These are phyloP conservation scores for Kwoniella pini DNA, from an alignment of 768 basidiomycete species.

Conservation along the genomic window DNA sequence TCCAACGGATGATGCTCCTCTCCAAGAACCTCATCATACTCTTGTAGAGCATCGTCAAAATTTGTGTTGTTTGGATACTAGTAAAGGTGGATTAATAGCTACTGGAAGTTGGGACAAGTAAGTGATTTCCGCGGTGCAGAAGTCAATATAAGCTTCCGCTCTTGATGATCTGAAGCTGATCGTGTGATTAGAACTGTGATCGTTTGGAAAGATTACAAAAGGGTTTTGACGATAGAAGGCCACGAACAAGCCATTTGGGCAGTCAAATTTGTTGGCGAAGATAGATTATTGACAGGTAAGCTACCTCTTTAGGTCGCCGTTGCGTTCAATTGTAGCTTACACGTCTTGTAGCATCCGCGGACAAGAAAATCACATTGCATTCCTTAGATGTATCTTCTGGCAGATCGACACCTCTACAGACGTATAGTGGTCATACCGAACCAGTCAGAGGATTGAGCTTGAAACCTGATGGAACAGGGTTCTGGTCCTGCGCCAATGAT, in stretches of 20 bases:
- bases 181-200: constrained; percentile 60
- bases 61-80: constrained; percentile 78
- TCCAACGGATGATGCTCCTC: constrained; percentile 60
- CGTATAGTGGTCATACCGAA: constrained; percentile 83
- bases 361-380: constrained; percentile 92
- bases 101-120: constrained; percentile 98
- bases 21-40: constrained; percentile 71
- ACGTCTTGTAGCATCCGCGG: constrained; percentile 73
- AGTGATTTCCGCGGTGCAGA: too few species aligned
- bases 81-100: constrained; percentile 71
- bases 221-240: constrained; percentile 72
- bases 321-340: not conserved
- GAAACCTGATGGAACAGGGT: constrained; percentile 72
- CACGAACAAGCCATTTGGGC: constrained; percentile 95
- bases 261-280: constrained; percentile 74
- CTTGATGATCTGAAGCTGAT: too few species aligned
- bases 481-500: constrained; percentile 95
- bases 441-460: constrained; percentile 83
- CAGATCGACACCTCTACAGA: constrained; percentile 63
- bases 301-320: not conserved
- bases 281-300: constrained; percentile 77
- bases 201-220: constrained; percentile 81
- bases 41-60: constrained; percentile 88
- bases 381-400: constrained; percentile 59
- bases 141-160: too few species aligned